phyloP scores from a whole-genome alignment of 495 filamentous ascomycete species.

The Lindgomyces ingoldianus region DNA sequence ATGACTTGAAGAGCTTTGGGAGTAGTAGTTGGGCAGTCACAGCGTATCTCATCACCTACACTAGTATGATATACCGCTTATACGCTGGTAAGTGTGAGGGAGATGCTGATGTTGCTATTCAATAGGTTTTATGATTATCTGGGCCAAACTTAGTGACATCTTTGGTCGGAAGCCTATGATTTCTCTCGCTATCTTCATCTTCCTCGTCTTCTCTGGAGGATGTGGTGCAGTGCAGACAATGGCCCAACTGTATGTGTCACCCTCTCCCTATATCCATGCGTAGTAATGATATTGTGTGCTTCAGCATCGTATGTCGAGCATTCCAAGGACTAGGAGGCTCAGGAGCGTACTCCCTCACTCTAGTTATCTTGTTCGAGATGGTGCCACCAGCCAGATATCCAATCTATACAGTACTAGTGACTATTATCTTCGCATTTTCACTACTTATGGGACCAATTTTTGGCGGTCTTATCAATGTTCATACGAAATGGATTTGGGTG shows the following conservation, averaged over 20 bases:
- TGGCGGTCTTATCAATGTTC: not conserved
- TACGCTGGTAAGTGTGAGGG: not conserved
- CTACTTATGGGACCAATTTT: not conserved
- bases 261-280: not conserved
- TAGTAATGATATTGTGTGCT: no score
- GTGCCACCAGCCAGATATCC: not conserved
- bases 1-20: slow-evolving; percentile 55
- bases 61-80: slow-evolving; percentile 42
- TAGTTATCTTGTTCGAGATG: not conserved
- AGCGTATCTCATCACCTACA: slow-evolving; percentile 58
- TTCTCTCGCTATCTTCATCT: slow-evolving; percentile 41
- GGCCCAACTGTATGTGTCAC: slow-evolving; percentile 43
- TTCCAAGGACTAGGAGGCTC: not conserved
- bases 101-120: not conserved
- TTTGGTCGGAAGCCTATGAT: slow-evolving; percentile 42
- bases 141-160: slow-evolving; percentile 37
- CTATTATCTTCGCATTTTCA: not conserved
- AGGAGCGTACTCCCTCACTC: not conserved
- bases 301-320: not conserved
- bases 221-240: slow-evolving; percentile 33
- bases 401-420: not conserved
- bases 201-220: slow-evolving; percentile 31
- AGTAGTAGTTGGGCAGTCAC: slow-evolving; percentile 60
- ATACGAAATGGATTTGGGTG: slow-evolving; percentile 6
- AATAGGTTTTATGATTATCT: slow-evolving; percentile 17